Base-by-base conservation (phyloP, 1,139 yeast genomes). In the Entelexis sorbosivorans region DNA sequence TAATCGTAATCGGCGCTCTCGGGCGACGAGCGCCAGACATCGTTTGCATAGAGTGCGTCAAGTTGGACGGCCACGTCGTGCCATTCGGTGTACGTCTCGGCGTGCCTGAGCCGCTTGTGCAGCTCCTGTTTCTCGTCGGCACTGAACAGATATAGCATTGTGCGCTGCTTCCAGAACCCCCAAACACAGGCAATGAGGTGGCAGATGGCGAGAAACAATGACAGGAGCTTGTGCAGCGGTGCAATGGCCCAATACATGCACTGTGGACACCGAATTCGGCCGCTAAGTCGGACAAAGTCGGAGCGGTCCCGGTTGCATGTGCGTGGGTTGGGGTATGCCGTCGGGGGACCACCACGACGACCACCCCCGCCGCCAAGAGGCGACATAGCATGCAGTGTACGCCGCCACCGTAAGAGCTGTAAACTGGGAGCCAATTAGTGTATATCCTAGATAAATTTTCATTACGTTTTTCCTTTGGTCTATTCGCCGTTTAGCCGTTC, bases 1-100 rank as follows among this genome's bases (percentile, higher is more conserved):
- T 86, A 91, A 66, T 91, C 98, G 63, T 88, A 91, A 60, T 84
- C 81, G 53, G 77, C 77, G 47, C 93, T 82, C 19, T 81, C 79
- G 56, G 91, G 87, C 62, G 88, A 86, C 58, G 87, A 87, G 55
- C 97, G 73, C 96, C 73, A 69, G 14, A 67, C 56, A 50, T 69
- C 72, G 53, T 69, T 68, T 17, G 69, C 69, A 29, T 65, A 57
- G 1, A 58, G 46, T 4, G 63, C 58, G 50, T 69, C 72, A 28
- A 69, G 62, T 50, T 60, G 53, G 50, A 61, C 60, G 2, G 71
- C 71, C 5, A 60, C 54, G 14, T 56, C 55, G 52, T 64, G 68
- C 70, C 70, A 67, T 40, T 67, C 66, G 11, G 61, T 59, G 50
- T 56, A 61, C 26, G 66, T 50, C 17, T 49, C 45, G 10, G 68